These are phyloP conservation scores for Trichoderma koningii DNA, from an alignment of 2,329 filamentous ascomycete species.

Conservation along the genomic window DNA sequence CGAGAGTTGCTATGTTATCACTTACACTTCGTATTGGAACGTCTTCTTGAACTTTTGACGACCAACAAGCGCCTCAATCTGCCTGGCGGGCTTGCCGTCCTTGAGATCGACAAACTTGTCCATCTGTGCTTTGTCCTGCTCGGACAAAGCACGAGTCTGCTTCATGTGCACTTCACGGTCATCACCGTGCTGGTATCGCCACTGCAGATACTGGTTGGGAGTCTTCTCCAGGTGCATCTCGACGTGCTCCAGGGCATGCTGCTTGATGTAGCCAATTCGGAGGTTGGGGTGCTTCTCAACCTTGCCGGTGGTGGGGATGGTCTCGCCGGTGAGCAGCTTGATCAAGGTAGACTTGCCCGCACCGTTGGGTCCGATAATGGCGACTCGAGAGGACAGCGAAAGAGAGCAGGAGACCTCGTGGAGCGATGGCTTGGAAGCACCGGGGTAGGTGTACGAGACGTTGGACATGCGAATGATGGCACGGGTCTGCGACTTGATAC, in stretches of 20 bases:
- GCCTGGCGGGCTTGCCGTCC: conserved; percentile 75
- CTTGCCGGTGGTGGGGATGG: conserved; percentile 77
- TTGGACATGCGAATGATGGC: conserved; percentile 95
- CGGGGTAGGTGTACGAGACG: conserved; percentile 92
- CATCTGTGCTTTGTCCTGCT: conserved; percentile 85
- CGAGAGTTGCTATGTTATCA: conserved; percentile 25
- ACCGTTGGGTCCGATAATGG: conserved; percentile 96
- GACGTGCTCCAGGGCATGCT: conserved; percentile 97
- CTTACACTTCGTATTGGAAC: conserved; percentile 94
- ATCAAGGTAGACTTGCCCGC: conserved; percentile 98
- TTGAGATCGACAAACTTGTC: conserved; percentile 83
- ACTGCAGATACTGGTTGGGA: conserved; percentile 97
- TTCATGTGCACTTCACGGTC: conserved; percentile 97
- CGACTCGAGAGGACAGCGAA: conserved; percentile 85
- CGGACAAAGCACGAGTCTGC: conserved; percentile 88
- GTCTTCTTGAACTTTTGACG: conserved; percentile 99
- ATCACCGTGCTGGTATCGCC: conserved; percentile 96
- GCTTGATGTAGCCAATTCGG: conserved; percentile 99
- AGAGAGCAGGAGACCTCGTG: conserved; percentile 84
- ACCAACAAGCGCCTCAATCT: conserved; percentile 87
- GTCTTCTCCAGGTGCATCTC: conserved; percentile 99
- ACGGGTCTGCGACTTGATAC: conserved; percentile 92
- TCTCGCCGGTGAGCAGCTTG: conserved; percentile 93
- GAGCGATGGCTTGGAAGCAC: conserved; percentile 82
- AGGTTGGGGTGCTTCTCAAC: conserved; percentile 99